Evolutionary conservation across 202 grass and related monocot species (phyloP), one percentile per base, ranked within the genome.

Genomic region (Brachypodium distachyon): DNA sequence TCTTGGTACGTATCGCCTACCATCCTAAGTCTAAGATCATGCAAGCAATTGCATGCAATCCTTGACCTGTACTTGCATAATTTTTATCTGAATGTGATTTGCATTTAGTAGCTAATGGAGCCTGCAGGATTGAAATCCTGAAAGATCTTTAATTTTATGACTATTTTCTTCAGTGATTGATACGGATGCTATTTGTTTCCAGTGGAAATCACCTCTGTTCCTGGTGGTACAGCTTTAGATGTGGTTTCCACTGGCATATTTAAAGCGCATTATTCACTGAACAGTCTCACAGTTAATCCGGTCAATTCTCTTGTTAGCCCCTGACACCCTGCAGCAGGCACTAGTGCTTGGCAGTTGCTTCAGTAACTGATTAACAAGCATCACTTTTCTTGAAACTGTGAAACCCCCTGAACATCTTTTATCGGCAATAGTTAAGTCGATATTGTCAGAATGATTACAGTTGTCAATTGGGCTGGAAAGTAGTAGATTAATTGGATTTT

Each of bases 1-100:
- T 68, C 75, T 99, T 43, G 96, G 96, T 99, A 85, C 12, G 72
- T 63, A 16, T 48, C 5, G 0, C 66, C 36, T 9, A 1, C 47
- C 0, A 46, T 16, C 29, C 44, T n/a, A 36, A 11, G 19, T 21
- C 22, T 17, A 40, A 17, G 4, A 11, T 51, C 51, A 36, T 42
- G 29, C 56, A 50, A 23, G 25, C 6, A 32, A n/a, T n/a, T n/a
- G n/a, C 39, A 58, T 32, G 11, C 3, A 73, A 21, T 29, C 27
- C 0, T n/a, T 29, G 26, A 54, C 12, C 26, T 37, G 8, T 34
- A 1, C 18, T 66, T 29, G 8, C 32, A 48, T 49, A 6, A 26
- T 67, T 43, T 67, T 12, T 18, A 66, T 29, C 0, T 31, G 27
- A 16, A 46, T 55, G 7, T 44, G 19, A 51, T 50, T 7, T 14